phyloP scores from a whole-genome alignment of 768 basidiomycete species.

The Lactarius deliciosus region DNA sequence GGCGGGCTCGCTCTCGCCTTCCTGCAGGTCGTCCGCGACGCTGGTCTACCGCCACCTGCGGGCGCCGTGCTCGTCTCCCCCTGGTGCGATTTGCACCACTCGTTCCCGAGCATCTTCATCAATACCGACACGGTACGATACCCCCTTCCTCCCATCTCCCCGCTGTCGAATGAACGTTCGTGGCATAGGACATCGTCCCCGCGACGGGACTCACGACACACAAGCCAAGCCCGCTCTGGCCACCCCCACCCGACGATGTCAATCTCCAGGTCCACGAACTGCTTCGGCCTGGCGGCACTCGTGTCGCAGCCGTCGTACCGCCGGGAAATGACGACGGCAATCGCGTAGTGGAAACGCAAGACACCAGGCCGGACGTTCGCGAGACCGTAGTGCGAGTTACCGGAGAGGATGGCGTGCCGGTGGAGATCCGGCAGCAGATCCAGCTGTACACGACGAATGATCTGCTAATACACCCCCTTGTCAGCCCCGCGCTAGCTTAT shows the following conservation, averaged over 20 bases:
- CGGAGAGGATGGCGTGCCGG: constrained; percentile 48
- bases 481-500: constrained; percentile 78
- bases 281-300: constrained; percentile 36
- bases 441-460: constrained; percentile 87
- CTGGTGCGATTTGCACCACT: constrained; percentile 90
- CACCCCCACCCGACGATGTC: constrained; percentile 65
- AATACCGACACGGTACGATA: constrained; percentile 77
- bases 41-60: constrained; percentile 78
- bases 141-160: background rate
- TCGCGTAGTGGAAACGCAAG: background rate
- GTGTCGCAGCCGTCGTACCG: constrained; percentile 36
- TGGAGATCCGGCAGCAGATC: constrained; percentile 65
- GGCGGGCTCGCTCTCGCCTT: constrained; percentile 83
- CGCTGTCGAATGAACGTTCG: background rate
- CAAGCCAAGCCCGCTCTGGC: constrained; percentile 79
- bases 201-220: constrained; percentile 70
- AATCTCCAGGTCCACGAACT: constrained; percentile 55
- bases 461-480: constrained; percentile 72
- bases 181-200: constrained; percentile 70
- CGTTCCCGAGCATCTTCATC: constrained; percentile 81
- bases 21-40: constrained; percentile 84
- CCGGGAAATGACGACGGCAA: background rate
- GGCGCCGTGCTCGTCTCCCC: constrained; percentile 90
- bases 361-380: constrained; percentile 20
- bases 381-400: constrained; percentile 51